These are phyloP conservation scores for Lenwebbia sp. DNA, from an alignment of 345 rosid genomes.

Conservation along the genomic window DNA sequence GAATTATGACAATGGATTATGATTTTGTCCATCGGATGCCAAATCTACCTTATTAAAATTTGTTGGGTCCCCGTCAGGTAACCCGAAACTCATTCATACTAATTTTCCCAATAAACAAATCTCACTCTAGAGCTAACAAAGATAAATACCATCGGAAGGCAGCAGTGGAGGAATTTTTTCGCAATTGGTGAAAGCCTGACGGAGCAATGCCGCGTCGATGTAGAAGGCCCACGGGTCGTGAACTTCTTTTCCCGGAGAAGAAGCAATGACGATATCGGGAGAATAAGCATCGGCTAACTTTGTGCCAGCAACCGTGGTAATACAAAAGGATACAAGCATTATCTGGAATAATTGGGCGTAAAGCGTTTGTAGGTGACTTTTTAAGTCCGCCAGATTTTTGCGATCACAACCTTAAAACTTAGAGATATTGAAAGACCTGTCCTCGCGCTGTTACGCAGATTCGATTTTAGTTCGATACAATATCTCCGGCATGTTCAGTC, in stretches of 20 bases:
- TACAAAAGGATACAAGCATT: too few relatives aligned
- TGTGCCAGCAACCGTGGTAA: too few relatives aligned
- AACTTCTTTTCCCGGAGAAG: too few relatives aligned
- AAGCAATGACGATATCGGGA: too few relatives aligned
- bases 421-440: background rate
- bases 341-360: too few relatives aligned
- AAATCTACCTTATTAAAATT: background rate
- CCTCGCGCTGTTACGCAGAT: accelerated
- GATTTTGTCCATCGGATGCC: background rate
- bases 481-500: background rate
- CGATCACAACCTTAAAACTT: background rate
- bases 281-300: too few relatives aligned
- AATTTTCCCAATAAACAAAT: background rate
- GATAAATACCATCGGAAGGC: background rate
- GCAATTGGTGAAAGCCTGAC: too few relatives aligned
- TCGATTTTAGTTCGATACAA: background rate
- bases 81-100: background rate
- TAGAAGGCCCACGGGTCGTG: too few relatives aligned
- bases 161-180: too few relatives aligned
- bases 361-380: too few relatives aligned
- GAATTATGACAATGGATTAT: background rate
- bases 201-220: too few relatives aligned
- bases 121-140: background rate
- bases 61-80: background rate
- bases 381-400: too few relatives aligned